Base-by-base conservation (phyloP, 805 yeast species). In the Starmerella apicola region DNA sequence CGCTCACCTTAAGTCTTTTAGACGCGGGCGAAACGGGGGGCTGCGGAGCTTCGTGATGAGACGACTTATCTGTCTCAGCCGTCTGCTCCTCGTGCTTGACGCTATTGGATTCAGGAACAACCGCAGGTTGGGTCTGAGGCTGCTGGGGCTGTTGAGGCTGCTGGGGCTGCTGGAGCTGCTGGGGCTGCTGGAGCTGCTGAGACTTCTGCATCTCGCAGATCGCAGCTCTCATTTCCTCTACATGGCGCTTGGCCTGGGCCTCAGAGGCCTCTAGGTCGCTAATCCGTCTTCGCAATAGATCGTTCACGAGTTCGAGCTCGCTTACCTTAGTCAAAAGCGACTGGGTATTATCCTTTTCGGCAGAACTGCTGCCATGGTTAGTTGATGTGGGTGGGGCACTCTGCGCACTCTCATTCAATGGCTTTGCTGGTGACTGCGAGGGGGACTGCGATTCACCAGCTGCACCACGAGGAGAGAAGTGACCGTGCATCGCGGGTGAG, bases 251-350 rank as follows among this genome's bases (percentile, higher is more conserved):
- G 9, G 64, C 57, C 21, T 56, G 50, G 7, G 53, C 40, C 42
- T 64, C 68, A 2, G 58, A 46, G 12, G 56, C 51, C 61, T 88
- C 95, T 48, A 88, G 66, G 55, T 88, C 95, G 57, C 71, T 66
- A 32, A 88, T 82, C 50, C 94, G 72, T 5, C 88, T 73, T 51
- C 82, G 73, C 64, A 84, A 82, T 43, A 88, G 63, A 56, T 86
- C 96, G 52, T 85, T 86, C 30, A 88, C 94, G 32, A 86, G 66
- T 57, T 88, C 97, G 45, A 88, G 68, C 57, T 88, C 97, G 10
- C 81, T 74, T 18, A 86, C 82, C 43, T 93, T 68, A 0, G 95
- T 82, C 48, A 74, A 73, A 46, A 86, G 62, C 38, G 59, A 64
- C 25, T 63, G 62, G 17, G 60, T 51, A 27, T 32, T 16, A 13